Conservation (phyloP, 2,329 filamentous ascomycete species). For the Monosporascus sp. region DNA sequence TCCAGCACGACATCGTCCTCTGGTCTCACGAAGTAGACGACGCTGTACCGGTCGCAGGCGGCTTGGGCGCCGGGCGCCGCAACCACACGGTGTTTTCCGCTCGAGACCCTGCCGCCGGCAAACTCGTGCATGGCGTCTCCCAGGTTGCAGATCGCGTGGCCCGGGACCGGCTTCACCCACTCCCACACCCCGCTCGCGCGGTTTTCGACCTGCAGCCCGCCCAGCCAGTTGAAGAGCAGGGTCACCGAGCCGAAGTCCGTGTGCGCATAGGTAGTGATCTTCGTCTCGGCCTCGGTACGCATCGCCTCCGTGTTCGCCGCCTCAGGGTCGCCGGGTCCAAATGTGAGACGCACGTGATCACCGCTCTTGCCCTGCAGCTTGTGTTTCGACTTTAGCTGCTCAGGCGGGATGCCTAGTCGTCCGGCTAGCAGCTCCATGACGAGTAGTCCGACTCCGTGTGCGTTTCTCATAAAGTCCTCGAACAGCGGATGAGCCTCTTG, state of each 20-base stretch:
- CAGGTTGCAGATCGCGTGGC: slow-evolving; percentile 33
- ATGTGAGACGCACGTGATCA: slow-evolving; percentile 28
- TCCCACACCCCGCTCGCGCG: slow-evolving; percentile 27
- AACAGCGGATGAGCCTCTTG: slow-evolving; percentile 18
- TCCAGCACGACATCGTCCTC: slow-evolving; percentile 17
- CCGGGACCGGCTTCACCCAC: slow-evolving; percentile 30
- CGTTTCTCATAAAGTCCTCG: slow-evolving; percentile 18
- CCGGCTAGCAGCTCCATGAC: slow-evolving; percentile 23
- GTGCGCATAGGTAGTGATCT: slow-evolving; percentile 28
- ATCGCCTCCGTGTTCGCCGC: slow-evolving; percentile 23
- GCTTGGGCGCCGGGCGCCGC: slow-evolving; percentile 27
- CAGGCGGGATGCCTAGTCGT: slow-evolving; percentile 20
- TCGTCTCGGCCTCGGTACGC: slow-evolving; percentile 22
- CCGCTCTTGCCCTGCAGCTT: slow-evolving; percentile 24
- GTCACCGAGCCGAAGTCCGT: slow-evolving; percentile 35
- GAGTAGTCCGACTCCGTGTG: slow-evolving; percentile 24
- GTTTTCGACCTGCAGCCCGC: slow-evolving; percentile 32
- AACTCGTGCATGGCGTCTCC: slow-evolving; percentile 34
- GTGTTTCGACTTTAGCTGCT: slow-evolving; percentile 22
- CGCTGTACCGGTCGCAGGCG: slow-evolving; percentile 26
- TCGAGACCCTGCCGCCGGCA: slow-evolving; percentile 27
- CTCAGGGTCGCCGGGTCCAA: slow-evolving; percentile 20
- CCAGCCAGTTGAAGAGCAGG: slow-evolving; percentile 34
- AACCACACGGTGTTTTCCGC: slow-evolving; percentile 31
- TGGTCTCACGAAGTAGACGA: slow-evolving; percentile 32